Percentiles rank a stretch among this genome's conserved stretches.
These are phyloP conservation scores for Cenchrus americanus DNA, from an alignment of 176 grass and related monocot genomes.

Conservation along the genomic window DNA sequence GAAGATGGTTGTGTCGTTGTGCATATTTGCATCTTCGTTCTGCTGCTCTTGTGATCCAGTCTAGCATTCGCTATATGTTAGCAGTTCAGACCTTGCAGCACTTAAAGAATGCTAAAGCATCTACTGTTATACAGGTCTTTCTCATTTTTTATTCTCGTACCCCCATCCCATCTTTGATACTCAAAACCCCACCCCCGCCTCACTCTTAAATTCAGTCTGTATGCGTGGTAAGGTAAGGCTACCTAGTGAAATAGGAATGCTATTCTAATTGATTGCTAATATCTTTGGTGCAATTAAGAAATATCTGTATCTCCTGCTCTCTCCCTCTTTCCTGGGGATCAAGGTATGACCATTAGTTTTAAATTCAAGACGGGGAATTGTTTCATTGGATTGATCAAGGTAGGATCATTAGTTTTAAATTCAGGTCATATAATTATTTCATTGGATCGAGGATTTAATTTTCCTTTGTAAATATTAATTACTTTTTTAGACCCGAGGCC, in stretches of 20 bases:
- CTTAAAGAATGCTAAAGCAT: constrained; percentile 65
- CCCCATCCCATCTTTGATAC: neutral
- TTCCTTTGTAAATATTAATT: neutral
- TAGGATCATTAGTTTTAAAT: constrained; percentile 23
- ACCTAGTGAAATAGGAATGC: neutral
- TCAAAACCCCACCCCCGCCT: neutral
- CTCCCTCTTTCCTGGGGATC: neutral
- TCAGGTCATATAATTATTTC: neutral
- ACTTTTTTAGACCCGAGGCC: too few species aligned
- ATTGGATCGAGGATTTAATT: neutral
- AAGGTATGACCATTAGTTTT: constrained; percentile 23
- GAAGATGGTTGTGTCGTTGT: constrained; percentile 64
- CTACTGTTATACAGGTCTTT: constrained; percentile 68
- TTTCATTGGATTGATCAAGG: neutral
- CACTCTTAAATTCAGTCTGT: neutral
- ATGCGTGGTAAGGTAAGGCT: neutral
- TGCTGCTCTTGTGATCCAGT: constrained; percentile 69
- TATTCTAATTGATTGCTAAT: constrained; percentile 7
- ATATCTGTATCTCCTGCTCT: neutral
- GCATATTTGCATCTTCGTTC: constrained; percentile 57
- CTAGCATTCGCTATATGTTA: constrained; percentile 59
- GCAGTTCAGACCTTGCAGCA: constrained; percentile 47
- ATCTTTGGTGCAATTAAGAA: neutral
- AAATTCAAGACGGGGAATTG: neutral
- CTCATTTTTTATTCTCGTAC: constrained; percentile 23